Conservation (phyloP, 2,329 filamentous ascomycete species). For the Clarireedia monteithiana region DNA sequence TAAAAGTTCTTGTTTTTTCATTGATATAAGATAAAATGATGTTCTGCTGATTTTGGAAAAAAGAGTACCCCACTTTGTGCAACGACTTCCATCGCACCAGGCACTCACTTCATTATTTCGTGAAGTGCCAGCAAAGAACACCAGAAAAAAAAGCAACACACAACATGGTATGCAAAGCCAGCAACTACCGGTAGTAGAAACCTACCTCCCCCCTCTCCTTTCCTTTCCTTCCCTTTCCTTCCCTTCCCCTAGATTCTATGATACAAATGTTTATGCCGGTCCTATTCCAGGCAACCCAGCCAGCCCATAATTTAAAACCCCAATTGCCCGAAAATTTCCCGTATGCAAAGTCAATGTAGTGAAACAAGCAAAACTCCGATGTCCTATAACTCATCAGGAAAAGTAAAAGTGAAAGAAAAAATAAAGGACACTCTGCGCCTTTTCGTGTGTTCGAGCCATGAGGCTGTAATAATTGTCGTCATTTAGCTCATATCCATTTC, state of each 20-base stretch:
- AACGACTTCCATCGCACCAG: neutral
- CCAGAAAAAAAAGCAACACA: neutral
- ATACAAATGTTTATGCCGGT: conserved; percentile 9
- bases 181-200: neutral
- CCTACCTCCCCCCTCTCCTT: neutral
- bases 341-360: conserved; percentile 11
- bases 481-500: conserved; percentile 38
- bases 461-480: conserved; percentile 3
- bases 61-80: neutral
- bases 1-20: neutral
- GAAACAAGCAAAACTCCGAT: conserved; percentile 11
- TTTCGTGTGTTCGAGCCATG: conserved; percentile 4
- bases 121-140: neutral
- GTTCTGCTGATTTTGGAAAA: neutral
- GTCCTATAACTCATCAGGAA: conserved; percentile 8
- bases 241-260: conserved; percentile 9
- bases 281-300: conserved; percentile 10
- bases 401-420: too few relatives aligned
- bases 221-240: neutral
- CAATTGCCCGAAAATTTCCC: conserved; percentile 1
- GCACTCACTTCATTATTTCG: neutral
- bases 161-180: neutral
- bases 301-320: neutral
- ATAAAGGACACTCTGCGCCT: conserved; percentile 3
- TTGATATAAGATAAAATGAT: neutral